Evolutionary conservation across 2,329 filamentous ascomycete genomes (phyloP).

Genomic region (Venturia carpophila): DNA sequence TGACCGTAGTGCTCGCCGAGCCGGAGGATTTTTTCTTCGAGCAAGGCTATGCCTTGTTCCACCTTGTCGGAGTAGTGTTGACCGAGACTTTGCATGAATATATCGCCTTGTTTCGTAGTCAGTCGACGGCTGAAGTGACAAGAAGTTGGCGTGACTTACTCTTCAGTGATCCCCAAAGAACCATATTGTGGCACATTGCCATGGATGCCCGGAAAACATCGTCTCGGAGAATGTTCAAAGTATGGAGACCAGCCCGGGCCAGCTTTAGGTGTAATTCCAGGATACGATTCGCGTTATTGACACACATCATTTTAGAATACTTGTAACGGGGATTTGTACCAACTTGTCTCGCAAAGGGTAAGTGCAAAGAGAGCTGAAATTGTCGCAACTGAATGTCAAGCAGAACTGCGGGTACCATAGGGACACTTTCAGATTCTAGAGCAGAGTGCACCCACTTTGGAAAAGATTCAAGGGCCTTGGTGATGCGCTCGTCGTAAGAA

Average conservation of each 20-base stretch:
- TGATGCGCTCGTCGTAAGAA: slow-evolving; percentile 15
- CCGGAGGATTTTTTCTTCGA: slow-evolving; percentile 7
- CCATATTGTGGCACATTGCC: slow-evolving; percentile 14
- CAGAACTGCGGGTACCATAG: slow-evolving; percentile 2
- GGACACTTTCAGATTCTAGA: background rate
- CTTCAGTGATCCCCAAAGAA: slow-evolving; percentile 7
- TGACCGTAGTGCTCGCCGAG: slow-evolving; percentile 16
- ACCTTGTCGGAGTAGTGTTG: background rate
- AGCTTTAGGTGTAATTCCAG: slow-evolving; percentile 7
- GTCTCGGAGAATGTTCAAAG: slow-evolving; percentile 10
- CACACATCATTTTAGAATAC: slow-evolving; percentile 13
- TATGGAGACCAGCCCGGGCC: background rate
- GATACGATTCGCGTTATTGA: slow-evolving; percentile 11
- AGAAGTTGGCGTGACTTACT: background rate
- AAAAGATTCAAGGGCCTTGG: background rate
- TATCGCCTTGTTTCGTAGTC: background rate
- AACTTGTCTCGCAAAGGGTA: slow-evolving; percentile 9
- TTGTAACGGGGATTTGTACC: slow-evolving; percentile 2
- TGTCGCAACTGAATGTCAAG: slow-evolving; percentile 17
- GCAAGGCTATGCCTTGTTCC: background rate
- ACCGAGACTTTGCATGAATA: background rate
- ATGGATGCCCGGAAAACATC: slow-evolving; percentile 13
- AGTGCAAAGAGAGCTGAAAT: slow-evolving; percentile 14
- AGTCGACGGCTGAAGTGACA: background rate
- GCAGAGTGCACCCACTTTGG: slow-evolving; percentile 8